Percentiles rank a stretch among this genome's conserved stretches.
phyloP scores from a whole-genome alignment of 495 filamentous ascomycete genomes.

The Darksidea phi region DNA sequence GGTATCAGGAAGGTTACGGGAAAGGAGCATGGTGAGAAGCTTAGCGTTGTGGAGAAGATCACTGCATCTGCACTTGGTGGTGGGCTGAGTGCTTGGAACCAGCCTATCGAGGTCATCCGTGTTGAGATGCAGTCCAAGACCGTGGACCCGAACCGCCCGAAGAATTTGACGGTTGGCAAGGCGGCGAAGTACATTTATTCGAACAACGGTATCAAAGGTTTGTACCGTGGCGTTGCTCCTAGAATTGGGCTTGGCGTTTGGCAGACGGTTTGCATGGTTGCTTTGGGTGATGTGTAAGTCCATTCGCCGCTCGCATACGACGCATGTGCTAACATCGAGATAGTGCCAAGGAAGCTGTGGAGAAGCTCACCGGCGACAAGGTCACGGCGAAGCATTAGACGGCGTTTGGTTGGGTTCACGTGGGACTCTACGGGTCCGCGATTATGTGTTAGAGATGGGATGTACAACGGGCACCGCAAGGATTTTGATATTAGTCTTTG shows the following conservation, averaged over 20 bases:
- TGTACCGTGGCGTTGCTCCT: constrained; percentile 94
- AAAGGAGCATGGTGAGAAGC: constrained; percentile 76
- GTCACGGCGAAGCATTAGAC: constrained; percentile 96
- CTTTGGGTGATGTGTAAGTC: constrained; percentile 95
- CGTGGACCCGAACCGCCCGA: constrained; percentile 92
- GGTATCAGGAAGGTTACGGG: constrained; percentile 76
- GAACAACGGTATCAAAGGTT: constrained; percentile 81
- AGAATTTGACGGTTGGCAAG: constrained; percentile 96
- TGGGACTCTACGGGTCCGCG: not conserved
- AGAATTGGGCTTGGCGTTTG: constrained; percentile 93
- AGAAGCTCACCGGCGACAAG: constrained; percentile 89
- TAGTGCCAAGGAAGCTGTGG: constrained; percentile 95
- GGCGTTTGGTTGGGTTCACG: constrained; percentile 5
- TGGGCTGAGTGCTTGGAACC: constrained; percentile 96
- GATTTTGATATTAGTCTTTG: not conserved
- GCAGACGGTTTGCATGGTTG: constrained; percentile 99
- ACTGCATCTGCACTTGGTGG: constrained; percentile 82
- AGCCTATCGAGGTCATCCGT: constrained; percentile 98
- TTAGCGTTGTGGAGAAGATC: constrained; percentile 83
- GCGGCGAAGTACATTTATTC: constrained; percentile 91
- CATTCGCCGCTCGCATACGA: constrained; percentile 25
- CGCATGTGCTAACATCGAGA: constrained; percentile 47
- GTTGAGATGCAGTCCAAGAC: constrained; percentile 99
- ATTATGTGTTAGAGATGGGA: not conserved
- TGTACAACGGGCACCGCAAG: not conserved